Percentiles rank a stretch among this genome's conserved stretches.
Evolutionary conservation across 2,329 filamentous ascomycete species (phyloP).

Genomic region (Teratosphaeria epicoccoides): DNA sequence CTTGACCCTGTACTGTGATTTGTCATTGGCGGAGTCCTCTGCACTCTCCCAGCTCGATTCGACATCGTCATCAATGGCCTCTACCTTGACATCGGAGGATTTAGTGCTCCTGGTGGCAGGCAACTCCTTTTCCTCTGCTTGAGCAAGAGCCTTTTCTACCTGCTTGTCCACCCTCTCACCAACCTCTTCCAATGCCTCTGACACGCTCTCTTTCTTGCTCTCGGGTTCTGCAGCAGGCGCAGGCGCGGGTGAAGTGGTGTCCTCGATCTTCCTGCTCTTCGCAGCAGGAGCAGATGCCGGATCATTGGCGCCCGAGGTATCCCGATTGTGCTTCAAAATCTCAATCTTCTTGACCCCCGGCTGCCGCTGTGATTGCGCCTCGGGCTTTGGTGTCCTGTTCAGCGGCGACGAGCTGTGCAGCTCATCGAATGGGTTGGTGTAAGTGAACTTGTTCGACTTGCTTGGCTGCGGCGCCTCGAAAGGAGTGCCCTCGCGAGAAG

Average conservation of each 20-base stretch:
- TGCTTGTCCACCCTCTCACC: conserved; percentile 49
- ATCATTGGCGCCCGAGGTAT: conserved; percentile 21
- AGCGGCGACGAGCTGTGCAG: conserved; percentile 56
- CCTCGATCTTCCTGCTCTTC: conserved; percentile 28
- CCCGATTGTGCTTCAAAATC: conserved; percentile 36
- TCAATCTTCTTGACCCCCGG: conserved; percentile 30
- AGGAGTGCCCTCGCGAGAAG: conserved; percentile 15
- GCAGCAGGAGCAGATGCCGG: conserved; percentile 19
- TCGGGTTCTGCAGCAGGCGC: conserved; percentile 2
- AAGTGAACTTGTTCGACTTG: conserved; percentile 49
- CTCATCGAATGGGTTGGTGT: conserved; percentile 63
- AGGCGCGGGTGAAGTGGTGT: neutral
- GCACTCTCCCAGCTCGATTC: conserved; percentile 71
- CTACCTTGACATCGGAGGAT: conserved; percentile 35
- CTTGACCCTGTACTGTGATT: conserved; percentile 55
- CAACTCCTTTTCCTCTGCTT: conserved; percentile 38
- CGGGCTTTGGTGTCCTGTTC: conserved; percentile 43
- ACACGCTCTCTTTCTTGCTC: conserved; percentile 49
- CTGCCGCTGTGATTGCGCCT: conserved; percentile 11
- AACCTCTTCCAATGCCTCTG: conserved; percentile 57
- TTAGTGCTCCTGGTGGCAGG: conserved; percentile 20
- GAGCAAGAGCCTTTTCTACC: conserved; percentile 55
- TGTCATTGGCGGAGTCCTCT: conserved; percentile 53
- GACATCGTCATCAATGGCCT: conserved; percentile 50
- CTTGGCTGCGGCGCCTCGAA: conserved; percentile 32